Conservation (phyloP, 768 basidiomycete genomes). For the Lentinus brumalis region DNA sequence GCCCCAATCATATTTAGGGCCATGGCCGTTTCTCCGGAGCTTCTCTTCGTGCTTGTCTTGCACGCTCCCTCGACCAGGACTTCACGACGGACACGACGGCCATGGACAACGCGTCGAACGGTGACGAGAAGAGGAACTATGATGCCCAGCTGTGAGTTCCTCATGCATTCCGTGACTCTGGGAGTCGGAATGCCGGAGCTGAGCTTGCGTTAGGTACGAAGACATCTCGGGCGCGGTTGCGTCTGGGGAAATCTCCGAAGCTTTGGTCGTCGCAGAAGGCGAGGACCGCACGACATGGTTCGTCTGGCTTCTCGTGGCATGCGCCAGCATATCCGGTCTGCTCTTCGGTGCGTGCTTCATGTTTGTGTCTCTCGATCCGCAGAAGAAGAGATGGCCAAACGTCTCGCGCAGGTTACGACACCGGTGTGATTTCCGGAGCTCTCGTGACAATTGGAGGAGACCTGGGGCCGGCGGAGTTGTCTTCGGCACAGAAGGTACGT, state of each 20-base stretch:
- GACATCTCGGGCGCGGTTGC: constrained; percentile 15
- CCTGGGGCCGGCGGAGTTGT: constrained; percentile 57
- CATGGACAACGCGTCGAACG: constrained; percentile 8
- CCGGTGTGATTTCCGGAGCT: constrained; percentile 81
- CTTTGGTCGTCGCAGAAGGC: constrained; percentile 61
- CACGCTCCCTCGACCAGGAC: neutral
- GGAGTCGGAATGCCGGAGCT: neutral
- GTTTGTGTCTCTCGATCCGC: neutral
- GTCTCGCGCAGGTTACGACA: constrained; percentile 68
- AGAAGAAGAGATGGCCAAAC: neutral
- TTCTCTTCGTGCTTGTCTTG: neutral
- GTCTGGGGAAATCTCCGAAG: constrained; percentile 57
- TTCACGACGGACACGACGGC: neutral
- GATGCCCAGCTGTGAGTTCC: constrained; percentile 8
- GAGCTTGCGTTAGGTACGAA: neutral
- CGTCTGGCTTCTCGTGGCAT: constrained; percentile 74
- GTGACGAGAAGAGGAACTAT: constrained; percentile 1
- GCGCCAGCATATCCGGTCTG: constrained; percentile 75
- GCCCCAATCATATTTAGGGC: neutral
- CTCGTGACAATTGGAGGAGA: constrained; percentile 72
- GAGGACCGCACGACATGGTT: constrained; percentile 72
- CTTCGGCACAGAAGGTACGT: constrained; percentile 63
- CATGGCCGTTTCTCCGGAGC: neutral
- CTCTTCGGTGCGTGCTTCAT: constrained; percentile 61
- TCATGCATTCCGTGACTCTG: neutral